Evolutionary conservation across 179 eudicot genomes (phyloP).

Genomic region (Camellia oleifera): DNA sequence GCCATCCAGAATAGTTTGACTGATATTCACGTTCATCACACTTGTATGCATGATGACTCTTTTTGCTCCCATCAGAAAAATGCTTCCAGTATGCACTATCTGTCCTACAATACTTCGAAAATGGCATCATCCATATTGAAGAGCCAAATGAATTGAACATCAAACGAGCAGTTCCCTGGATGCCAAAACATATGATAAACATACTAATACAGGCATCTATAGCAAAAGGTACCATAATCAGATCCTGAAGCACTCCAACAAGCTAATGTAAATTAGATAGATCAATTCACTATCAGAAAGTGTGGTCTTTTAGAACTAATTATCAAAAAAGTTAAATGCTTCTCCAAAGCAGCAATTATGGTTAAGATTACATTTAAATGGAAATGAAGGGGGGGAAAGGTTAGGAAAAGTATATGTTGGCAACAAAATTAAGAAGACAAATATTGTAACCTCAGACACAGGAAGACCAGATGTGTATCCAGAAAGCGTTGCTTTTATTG

Average conservation of each 20-base stretch:
- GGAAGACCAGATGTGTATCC: slow-evolving; percentile 93
- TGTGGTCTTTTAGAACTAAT: not conserved
- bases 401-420: not conserved
- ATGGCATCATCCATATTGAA: slow-evolving; percentile 92
- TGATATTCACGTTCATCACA: slow-evolving; percentile 66
- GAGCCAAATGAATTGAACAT: slow-evolving; percentile 98
- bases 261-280: not conserved
- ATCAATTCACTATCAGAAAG: not conserved
- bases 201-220: slow-evolving; percentile 15
- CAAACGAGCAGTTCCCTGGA: slow-evolving; percentile 94
- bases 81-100: slow-evolving; percentile 66
- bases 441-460: slow-evolving; percentile 65
- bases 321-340: no score
- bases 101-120: slow-evolving; percentile 74
- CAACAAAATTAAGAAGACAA: slow-evolving; percentile 1
- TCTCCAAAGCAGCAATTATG: not conserved
- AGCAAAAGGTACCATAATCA: not conserved
- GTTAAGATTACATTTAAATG: not conserved
- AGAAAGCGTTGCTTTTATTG: slow-evolving; percentile 74
- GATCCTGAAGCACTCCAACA: not conserved
- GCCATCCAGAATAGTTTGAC: slow-evolving; percentile 89
- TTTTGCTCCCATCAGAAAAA: slow-evolving; percentile 48
- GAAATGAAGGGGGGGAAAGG: not conserved
- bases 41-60: slow-evolving; percentile 49
- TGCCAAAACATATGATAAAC: slow-evolving; percentile 28